Conservation (phyloP, 371 early-diverging fungal genomes). For the Chytridium lagenaria region DNA sequence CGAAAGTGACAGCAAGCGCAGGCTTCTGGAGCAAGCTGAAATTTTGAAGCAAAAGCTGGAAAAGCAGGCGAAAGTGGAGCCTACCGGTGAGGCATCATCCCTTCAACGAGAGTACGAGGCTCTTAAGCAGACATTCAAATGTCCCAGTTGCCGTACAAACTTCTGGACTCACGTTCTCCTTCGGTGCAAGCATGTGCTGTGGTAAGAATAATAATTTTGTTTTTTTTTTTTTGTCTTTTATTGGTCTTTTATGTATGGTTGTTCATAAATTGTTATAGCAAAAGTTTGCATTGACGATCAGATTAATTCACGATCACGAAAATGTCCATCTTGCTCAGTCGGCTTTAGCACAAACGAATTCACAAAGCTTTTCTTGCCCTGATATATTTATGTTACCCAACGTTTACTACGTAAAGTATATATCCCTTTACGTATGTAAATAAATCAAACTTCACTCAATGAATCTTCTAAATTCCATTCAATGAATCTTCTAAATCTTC, state of each 20-base stretch:
- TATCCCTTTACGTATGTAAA: neutral
- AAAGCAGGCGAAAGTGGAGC: slow-evolving; percentile 28
- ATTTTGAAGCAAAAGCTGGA: slow-evolving; percentile 65
- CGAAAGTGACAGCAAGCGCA: slow-evolving; percentile 60
- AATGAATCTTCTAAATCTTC: neutral
- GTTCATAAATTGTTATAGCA: slow-evolving; percentile 58
- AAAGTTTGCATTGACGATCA: slow-evolving; percentile 91
- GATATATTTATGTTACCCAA: slow-evolving; percentile 48
- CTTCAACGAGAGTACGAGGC: slow-evolving; percentile 45
- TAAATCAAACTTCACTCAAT: neutral
- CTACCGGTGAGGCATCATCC: slow-evolving; percentile 30
- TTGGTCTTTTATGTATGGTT: neutral
- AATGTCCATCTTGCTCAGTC: slow-evolving; percentile 97
- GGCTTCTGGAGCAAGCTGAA: slow-evolving; percentile 63
- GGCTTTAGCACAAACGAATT: slow-evolving; percentile 93
- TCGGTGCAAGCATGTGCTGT: slow-evolving; percentile 97
- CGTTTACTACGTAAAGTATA: too few relatives aligned
- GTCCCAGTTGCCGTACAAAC: slow-evolving; percentile 81
- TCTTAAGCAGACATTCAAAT: slow-evolving; percentile 70
- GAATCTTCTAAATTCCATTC: neutral
- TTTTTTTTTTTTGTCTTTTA: neutral
- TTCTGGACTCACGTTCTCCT: slow-evolving; percentile 85
- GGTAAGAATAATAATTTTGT: slow-evolving; percentile 30
- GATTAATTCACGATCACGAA: slow-evolving; percentile 92
- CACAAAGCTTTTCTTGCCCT: slow-evolving; percentile 77